Percentiles rank a stretch among this genome's conserved stretches.
These are phyloP conservation scores for Candida easanensis DNA, from an alignment of 805 yeast genomes.

Conservation along the genomic window DNA sequence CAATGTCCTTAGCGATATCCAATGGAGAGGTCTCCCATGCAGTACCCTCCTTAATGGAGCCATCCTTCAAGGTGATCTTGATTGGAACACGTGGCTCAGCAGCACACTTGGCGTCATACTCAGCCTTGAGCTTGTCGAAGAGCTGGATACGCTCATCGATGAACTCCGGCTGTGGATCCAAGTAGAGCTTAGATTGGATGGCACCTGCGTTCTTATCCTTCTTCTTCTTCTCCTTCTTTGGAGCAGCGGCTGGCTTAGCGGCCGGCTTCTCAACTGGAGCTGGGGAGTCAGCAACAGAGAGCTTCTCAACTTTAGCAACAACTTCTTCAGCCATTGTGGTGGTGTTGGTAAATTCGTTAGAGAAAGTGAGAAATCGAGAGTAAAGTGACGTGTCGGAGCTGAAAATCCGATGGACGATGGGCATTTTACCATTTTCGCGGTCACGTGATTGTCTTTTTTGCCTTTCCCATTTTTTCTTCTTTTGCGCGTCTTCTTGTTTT, in stretches of 20 bases:
- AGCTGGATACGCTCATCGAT: conserved; percentile 74
- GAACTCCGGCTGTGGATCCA: conserved; percentile 82
- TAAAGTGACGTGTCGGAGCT: too few species aligned
- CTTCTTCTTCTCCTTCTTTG: conserved; percentile 38
- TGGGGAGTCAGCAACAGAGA: conserved; percentile 33
- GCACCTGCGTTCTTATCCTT: conserved; percentile 37
- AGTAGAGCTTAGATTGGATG: conserved; percentile 36
- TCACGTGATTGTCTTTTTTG: not conserved
- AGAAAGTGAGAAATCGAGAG: not conserved
- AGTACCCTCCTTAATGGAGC: conserved; percentile 70
- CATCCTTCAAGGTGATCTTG: conserved; percentile 83
- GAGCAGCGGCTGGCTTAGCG: conserved; percentile 18
- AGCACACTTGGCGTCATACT: conserved; percentile 72
- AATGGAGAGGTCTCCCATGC: conserved; percentile 91
- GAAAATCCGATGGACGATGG: too few species aligned
- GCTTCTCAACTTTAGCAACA: conserved; percentile 45
- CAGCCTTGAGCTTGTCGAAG: conserved; percentile 76
- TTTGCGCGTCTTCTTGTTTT: too few species aligned
- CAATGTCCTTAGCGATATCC: conserved; percentile 78
- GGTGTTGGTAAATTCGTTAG: not conserved
- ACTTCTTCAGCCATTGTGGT: conserved; percentile 38
- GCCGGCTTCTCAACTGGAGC: conserved; percentile 28
- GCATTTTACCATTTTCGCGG: not conserved
- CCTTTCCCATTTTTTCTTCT: not conserved
- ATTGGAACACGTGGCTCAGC: conserved; percentile 60